phyloP scores from a whole-genome alignment of 345 rosid genomes.

The Rhizophora apiculata region DNA sequence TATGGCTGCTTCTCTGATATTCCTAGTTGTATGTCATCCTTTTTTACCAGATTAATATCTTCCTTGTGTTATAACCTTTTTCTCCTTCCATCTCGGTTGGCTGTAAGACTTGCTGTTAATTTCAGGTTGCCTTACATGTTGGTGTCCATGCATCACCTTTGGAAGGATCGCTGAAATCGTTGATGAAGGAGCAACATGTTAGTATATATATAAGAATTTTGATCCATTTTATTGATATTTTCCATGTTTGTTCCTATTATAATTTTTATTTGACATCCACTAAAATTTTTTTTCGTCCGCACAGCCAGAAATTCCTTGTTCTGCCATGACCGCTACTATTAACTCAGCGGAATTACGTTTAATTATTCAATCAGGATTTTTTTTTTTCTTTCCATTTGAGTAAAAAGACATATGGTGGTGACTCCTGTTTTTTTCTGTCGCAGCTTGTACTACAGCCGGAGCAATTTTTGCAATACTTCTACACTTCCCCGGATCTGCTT shows the following conservation, averaged over 20 bases:
- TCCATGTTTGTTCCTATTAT: too few species aligned
- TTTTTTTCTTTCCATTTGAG: too few species aligned
- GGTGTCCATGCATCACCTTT: conserved; percentile 20
- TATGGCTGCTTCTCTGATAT: conserved; percentile 13
- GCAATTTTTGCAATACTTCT: conserved; percentile 16
- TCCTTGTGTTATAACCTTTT: background rate
- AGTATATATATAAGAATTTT: background rate
- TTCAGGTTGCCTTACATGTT: conserved; percentile 22
- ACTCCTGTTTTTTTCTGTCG: background rate
- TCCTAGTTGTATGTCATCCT: conserved; percentile 8
- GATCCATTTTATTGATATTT: background rate
- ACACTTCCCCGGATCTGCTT: background rate
- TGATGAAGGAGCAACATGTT: conserved; percentile 14
- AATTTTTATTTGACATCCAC: too few species aligned
- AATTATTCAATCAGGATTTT: too few species aligned
- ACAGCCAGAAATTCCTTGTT: too few species aligned
- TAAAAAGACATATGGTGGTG: too few species aligned
- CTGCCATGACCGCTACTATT: too few species aligned
- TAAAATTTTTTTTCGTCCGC: too few species aligned
- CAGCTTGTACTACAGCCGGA: conserved; percentile 31
- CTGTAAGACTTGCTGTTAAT: background rate
- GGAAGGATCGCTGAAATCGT: conserved; percentile 25
- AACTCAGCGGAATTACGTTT: too few species aligned
- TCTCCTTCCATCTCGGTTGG: background rate
- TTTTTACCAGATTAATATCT: background rate